Evolutionary conservation across 495 filamentous ascomycete genomes (phyloP), one percentile per base, ranked within the genome.

Genomic region (Talaromyces stipitatus): DNA sequence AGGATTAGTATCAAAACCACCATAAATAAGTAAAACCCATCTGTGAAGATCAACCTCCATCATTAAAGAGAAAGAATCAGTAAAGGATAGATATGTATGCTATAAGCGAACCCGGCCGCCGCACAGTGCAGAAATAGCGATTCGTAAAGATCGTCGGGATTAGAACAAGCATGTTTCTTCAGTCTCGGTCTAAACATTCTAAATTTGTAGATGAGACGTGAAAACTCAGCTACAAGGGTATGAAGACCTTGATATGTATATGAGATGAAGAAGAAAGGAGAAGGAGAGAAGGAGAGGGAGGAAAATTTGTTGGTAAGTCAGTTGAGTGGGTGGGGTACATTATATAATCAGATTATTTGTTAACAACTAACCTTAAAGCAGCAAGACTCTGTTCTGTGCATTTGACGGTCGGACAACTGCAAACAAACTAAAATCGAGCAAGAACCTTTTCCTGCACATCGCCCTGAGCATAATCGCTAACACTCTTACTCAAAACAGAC

Each of bases 371-470:
- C n/a, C n/a, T n/a, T n/a, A n/a, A n/a, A n/a, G n/a, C n/a, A n/a
- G n/a, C n/a, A n/a, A n/a, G n/a, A n/a, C n/a, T n/a, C n/a, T n/a
- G n/a, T n/a, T n/a, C n/a, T n/a, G n/a, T n/a, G n/a, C n/a, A n/a
- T n/a, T n/a, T n/a, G n/a, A n/a, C n/a, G n/a, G n/a, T n/a, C n/a
- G n/a, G n/a, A n/a, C n/a, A n/a, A n/a, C n/a, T n/a, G 18, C 10
- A n/a, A 10, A 23, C 45, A 14, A 22, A 14, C 45, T 69, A 82
- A 62, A 87, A 85, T 57, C 84, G 79, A 56, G 82, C 76, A 61
- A 83, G 67, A 33, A 95, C 85, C 71, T 85, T 88, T 71, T 82
- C 72, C 74, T 85, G 75, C 18, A 82, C 82, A 69, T 92, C 87
- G 58, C 81, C 79, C 72, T 92, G 60, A 54, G 91, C 91, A 82